A percentile compares a stretch with the other conserved stretches of the same genome.
Evolutionary conservation across 306 rosid species (phyloP).

Genomic region (Gillenia trifoliata): DNA sequence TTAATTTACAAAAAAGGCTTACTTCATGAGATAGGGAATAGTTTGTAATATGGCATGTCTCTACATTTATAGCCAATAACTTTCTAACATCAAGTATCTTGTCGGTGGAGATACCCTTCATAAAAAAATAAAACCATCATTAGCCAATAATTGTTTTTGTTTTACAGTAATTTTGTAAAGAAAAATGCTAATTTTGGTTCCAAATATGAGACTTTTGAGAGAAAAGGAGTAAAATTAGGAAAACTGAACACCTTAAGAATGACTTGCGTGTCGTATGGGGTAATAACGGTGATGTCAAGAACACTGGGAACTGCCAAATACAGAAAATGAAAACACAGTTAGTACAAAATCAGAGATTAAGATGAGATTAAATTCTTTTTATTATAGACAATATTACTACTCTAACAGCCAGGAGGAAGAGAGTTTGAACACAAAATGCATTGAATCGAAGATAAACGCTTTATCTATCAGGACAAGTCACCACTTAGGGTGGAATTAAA

Average conservation of each 20-base stretch:
- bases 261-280: slow-evolving; percentile 64
- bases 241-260: slow-evolving; percentile 57
- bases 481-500: too few relatives aligned
- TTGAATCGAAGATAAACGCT: too few relatives aligned
- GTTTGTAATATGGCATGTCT: slow-evolving; percentile 85
- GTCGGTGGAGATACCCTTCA: slow-evolving; percentile 90
- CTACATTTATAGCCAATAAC: slow-evolving; percentile 77
- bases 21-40: slow-evolving; percentile 89
- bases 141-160: too few relatives aligned
- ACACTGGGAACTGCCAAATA: slow-evolving; percentile 58
- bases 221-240: not conserved
- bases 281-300: slow-evolving; percentile 62
- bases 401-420: accelerated
- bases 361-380: not conserved
- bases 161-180: not conserved
- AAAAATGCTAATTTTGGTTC: not conserved
- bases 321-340: not conserved
- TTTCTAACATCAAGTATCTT: slow-evolving; percentile 84
- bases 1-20: not conserved
- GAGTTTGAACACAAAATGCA: too few relatives aligned
- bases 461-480: too few relatives aligned
- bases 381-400: too few relatives aligned
- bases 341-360: not conserved
- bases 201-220: too few relatives aligned
- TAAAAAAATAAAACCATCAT: not conserved